These are phyloP conservation scores for Mariannaea elegans DNA, from an alignment of 2,329 filamentous ascomycete species.

Conservation along the genomic window DNA sequence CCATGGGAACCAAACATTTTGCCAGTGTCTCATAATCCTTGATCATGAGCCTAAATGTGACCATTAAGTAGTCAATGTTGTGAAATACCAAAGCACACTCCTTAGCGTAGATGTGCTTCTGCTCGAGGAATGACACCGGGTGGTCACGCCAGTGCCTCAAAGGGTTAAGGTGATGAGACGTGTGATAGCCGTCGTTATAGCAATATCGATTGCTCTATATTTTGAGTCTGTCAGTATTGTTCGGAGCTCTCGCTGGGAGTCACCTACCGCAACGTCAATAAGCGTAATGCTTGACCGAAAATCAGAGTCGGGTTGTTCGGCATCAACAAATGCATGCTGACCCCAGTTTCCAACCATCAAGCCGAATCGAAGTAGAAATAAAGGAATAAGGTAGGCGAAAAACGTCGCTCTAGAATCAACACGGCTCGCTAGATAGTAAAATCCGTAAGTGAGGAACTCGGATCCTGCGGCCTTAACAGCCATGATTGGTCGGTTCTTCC, in stretches of 20 bases:
- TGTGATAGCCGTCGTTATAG: conserved; percentile 86
- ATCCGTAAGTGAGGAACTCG: conserved; percentile 66
- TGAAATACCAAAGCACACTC: conserved; percentile 80
- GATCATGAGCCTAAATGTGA: conserved; percentile 72
- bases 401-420: conserved; percentile 65
- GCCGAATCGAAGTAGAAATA: conserved; percentile 72
- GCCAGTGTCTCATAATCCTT: conserved; percentile 79
- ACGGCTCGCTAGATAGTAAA: conserved; percentile 60
- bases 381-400: conserved; percentile 73
- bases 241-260: background rate
- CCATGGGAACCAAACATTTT: conserved; percentile 76
- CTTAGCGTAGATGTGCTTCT: conserved; percentile 71
- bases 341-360: conserved; percentile 88
- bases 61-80: conserved; percentile 83
- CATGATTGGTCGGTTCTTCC: conserved; percentile 64
- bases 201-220: conserved; percentile 79
- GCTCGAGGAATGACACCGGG: conserved; percentile 75
- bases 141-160: conserved; percentile 84
- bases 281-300: conserved; percentile 82
- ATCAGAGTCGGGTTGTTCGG: conserved; percentile 78
- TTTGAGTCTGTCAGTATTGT: background rate
- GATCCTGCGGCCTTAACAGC: conserved; percentile 67
- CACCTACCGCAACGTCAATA: conserved; percentile 79
- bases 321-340: conserved; percentile 83
- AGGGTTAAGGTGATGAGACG: conserved; percentile 82